Base-by-base conservation (phyloP, 176 grass and related monocot species). In the Zoysia pacifica region DNA sequence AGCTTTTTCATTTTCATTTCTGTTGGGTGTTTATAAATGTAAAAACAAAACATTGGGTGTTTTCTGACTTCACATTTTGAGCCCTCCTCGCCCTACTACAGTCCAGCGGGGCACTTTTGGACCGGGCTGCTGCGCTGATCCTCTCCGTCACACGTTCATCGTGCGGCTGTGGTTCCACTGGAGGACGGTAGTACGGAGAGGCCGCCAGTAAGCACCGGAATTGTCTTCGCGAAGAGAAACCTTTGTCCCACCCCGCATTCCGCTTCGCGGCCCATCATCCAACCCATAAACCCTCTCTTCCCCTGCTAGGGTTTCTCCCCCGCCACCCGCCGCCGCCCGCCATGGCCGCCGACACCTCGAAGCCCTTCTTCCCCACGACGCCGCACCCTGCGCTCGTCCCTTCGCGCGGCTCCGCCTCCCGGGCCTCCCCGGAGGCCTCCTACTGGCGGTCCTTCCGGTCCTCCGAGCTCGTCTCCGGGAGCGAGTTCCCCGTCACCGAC, bases 381-480 rank as follows among this genome's bases (percentile, higher is more conserved):
- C 66, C 87, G n/a, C 71, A 67, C 37, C 20, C 76, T 37, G n/a
- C 48, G 1, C 81, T 81, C 19, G 74, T 86, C 8, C 93, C 90
- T 10, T 82, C 82, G 6, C 68, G 64, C 36, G 11, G 74, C 5
- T 75, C 86, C 8, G 39, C 64, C 12, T 68, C 91, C 6, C 78
- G 73, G 47, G 60, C 82, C 52, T 80, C 88, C 7, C 88, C 88
- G 0, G 95, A 94, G 39, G 75, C 87, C 44, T 53, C 79, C 74
- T 94, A 90, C 79, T 94, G 92, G 92, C 92, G 90, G 70, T 62
- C 77, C 46, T 94, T 97, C 91, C 86, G 84, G 62, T 70, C 90
- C 84, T 91, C 90, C 67, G 63, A 79, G 19, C 88, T 99, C 78
- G 84, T 74, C 13, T 82, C 92, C 61, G 18, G 63, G 50, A 74